A percentile compares a stretch with the other conserved stretches of the same genome.
Conservation (phyloP, 1,284 basidiomycete genomes). For the Sparassis latifolia region DNA sequence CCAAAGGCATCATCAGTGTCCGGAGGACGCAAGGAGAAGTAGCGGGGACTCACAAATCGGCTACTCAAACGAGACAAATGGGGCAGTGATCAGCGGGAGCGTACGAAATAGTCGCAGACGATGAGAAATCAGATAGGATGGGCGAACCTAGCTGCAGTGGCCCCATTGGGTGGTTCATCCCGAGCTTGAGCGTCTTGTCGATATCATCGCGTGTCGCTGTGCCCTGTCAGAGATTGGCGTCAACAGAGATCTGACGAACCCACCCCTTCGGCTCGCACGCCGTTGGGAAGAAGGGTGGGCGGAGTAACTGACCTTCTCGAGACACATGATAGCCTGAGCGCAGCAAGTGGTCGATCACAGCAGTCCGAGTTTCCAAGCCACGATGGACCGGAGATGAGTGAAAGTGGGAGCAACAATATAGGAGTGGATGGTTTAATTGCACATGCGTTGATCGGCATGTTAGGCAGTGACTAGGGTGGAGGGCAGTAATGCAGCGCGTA, state of each 20-base stretch:
- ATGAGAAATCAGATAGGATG: neutral
- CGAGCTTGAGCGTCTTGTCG: conserved; percentile 87
- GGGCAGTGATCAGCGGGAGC: neutral
- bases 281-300: neutral
- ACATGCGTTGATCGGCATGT: neutral
- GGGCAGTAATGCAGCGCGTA: conserved; percentile 20
- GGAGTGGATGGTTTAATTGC: neutral
- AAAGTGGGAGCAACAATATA: neutral
- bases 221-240: conserved; percentile 42
- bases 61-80: conserved; percentile 27
- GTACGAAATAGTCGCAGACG: neutral
- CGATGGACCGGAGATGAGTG: no score
- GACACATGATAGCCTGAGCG: conserved; percentile 79
- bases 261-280: no score
- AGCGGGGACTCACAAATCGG: conserved; percentile 63
- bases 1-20: no score
- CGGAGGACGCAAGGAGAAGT: neutral
- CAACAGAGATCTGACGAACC: no score
- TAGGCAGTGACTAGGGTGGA: conserved; percentile 20
- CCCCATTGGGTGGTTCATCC: conserved; percentile 97
- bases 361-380: no score
- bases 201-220: conserved; percentile 92
- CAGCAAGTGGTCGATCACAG: neutral
- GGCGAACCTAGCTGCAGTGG: conserved; percentile 71
- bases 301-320: conserved; percentile 62